Evolutionary conservation across 2,329 filamentous ascomycete species (phyloP).

Genomic region (Exophiala sp.): DNA sequence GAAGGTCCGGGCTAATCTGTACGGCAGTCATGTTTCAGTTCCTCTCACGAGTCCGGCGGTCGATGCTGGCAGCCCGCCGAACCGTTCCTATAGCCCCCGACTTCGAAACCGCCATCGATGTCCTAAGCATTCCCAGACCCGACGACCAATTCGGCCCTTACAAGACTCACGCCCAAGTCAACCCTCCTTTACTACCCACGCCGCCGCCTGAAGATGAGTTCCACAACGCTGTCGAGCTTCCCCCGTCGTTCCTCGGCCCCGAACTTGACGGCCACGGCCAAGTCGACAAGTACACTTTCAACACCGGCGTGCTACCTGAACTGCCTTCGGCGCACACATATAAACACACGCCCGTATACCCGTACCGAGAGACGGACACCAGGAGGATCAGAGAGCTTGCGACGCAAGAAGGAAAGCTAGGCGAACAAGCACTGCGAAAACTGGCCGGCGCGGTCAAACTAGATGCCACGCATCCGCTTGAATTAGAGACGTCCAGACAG

Average conservation of each 20-base stretch:
- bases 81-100: constrained; percentile 53
- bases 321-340: constrained; percentile 62
- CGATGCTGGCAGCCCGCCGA: constrained; percentile 54
- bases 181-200: constrained; percentile 34
- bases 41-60: constrained; percentile 48
- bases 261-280: constrained; percentile 46
- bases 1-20: constrained; percentile 24
- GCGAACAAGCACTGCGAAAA: constrained; percentile 59
- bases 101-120: constrained; percentile 50
- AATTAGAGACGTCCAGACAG: constrained; percentile 34
- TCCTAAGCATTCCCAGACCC: constrained; percentile 33
- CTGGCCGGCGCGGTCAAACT: constrained; percentile 48
- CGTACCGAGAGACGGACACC: constrained; percentile 54
- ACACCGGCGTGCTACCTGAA: constrained; percentile 56
- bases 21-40: constrained; percentile 43
- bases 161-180: constrained; percentile 32
- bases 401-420: constrained; percentile 59
- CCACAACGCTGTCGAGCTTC: constrained; percentile 31
- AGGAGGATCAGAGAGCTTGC: constrained; percentile 56
- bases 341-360: constrained; percentile 54
- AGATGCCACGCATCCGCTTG: constrained; percentile 38
- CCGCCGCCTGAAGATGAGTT: constrained; percentile 39
- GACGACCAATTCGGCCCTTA: constrained; percentile 27
- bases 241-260: constrained; percentile 45
- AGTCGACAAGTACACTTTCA: constrained; percentile 46